Percentiles rank a stretch among this genome's conserved stretches.
phyloP scores from a whole-genome alignment of 129 eudicot species.

The Artemisia tridentata region DNA sequence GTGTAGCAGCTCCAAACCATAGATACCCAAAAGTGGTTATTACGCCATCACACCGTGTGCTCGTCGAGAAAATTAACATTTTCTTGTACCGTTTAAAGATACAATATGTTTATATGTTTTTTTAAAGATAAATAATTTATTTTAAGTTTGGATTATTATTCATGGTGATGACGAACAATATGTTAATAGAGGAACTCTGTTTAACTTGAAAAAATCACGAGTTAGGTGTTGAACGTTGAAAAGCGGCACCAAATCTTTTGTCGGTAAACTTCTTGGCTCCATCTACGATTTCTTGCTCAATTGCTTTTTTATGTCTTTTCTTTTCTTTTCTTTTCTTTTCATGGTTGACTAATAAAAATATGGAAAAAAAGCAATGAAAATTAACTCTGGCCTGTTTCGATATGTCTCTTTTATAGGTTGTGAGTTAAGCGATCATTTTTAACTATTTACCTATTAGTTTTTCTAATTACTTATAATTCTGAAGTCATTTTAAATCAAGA shows the following conservation, averaged over 20 bases:
- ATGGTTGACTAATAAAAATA: conserved; percentile 4
- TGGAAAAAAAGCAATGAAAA: background rate
- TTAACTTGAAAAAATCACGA: conserved; percentile 7
- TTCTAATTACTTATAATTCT: no score
- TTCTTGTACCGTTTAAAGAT: no score
- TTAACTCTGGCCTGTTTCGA: no score
- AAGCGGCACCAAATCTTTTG: conserved; percentile 32
- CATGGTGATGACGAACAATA: background rate
- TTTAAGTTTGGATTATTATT: background rate
- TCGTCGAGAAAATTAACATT: no score
- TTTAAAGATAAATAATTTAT: no score
- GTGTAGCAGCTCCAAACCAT: no score
- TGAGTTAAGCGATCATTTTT: no score
- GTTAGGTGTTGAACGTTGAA: conserved; percentile 28
- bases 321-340: background rate
- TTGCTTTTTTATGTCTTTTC: conserved; percentile 3
- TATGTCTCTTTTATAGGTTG: no score
- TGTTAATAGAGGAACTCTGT: background rate
- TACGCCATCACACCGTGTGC: no score
- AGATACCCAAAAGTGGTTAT: no score
- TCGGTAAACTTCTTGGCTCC: conserved; percentile 29
- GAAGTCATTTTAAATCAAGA: no score
- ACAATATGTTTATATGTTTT: no score
- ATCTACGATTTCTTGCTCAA: conserved; percentile 30
- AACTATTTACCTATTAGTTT: background rate